A percentile compares a stretch with the other conserved stretches of the same genome.
These are phyloP conservation scores for Chloromonas sp. DNA, from an alignment of 163 green algal species.

Conservation along the genomic window DNA sequence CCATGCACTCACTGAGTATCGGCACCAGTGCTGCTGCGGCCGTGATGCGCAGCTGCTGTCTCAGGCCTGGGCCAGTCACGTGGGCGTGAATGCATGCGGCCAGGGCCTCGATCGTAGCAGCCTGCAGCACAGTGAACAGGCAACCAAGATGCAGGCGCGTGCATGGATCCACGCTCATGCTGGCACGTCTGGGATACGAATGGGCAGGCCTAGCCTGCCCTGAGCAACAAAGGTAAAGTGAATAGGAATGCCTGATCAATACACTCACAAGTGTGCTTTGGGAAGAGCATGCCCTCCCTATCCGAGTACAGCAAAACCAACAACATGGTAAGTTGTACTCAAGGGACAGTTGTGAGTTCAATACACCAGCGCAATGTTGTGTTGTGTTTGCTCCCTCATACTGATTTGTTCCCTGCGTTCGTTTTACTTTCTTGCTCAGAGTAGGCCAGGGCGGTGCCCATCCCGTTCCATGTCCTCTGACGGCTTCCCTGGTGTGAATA, in stretches of 20 bases:
- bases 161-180: not conserved
- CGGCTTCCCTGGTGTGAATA: too few relatives aligned
- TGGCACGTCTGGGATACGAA: not conserved
- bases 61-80: not conserved
- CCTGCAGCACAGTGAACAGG: not conserved
- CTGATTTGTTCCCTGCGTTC: too few relatives aligned
- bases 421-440: too few relatives aligned
- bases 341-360: too few relatives aligned
- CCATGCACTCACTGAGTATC: not conserved
- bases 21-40: not conserved
- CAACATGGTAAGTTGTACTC: too few relatives aligned
- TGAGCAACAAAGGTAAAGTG: not conserved
- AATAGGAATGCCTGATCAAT: not conserved
- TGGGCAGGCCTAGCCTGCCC: not conserved
- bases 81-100: not conserved
- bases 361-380: too few relatives aligned
- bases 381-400: too few relatives aligned
- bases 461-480: too few relatives aligned
- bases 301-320: not conserved
- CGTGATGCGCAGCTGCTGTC: not conserved
- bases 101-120: not conserved
- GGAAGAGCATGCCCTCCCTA: not conserved
- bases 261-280: not conserved
- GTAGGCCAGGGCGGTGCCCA: too few relatives aligned
- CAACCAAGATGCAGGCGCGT: not conserved